Evolutionary conservation across 1,284 basidiomycete species (phyloP), one percentile per base, ranked within the genome.

Genomic region (Bjerkandera adusta): DNA sequence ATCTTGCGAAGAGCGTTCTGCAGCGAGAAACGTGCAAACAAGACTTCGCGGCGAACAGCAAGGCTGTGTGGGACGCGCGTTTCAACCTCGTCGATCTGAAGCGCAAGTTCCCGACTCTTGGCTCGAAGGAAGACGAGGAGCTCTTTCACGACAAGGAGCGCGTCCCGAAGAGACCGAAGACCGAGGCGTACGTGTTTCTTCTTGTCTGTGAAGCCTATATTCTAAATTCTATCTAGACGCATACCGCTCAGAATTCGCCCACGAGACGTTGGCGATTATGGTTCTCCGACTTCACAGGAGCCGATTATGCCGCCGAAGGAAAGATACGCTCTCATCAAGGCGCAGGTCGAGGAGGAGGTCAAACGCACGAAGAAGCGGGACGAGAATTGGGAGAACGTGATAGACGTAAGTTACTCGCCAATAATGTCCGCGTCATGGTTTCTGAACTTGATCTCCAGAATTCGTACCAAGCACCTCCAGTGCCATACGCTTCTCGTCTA

Each of bases 351-450:
- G 51, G 71, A 77, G 13, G 76, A 83, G 40, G 63, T 93, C 51
- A 69, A 72, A 5, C 72, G 73, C 37, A 82, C 83, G 62, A 88
- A 85, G 62, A 89, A 89, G 52, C 72, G 76, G 45, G 89, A 95
- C 59, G 76, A 84, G 45, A 77, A 82, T 35, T 95, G 92, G 86
- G 92, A 96, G 57, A 92, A 96, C 59, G 75, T 76, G 44, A 77
- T 90, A 52, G 91, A 94, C 67, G 84, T 89, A 58, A 64, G 76
- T 67, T 18, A 33, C 2, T 49, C 21, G 36, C 27, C 4, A 3
- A n/a, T n/a, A n/a, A n/a, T n/a, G n/a, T n/a, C n/a, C n/a, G n/a
- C n/a, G n/a, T 6, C 34, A 12, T 18, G 24, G n/a, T 5, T 38
- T 47, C 16, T 47, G 11, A 4, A 34, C 3, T 27, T 36, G 3